Evolutionary conservation across 228 moss, liverwort and hornwort genomes (phyloP).

Genomic region (Sphagnum magellanicum): DNA sequence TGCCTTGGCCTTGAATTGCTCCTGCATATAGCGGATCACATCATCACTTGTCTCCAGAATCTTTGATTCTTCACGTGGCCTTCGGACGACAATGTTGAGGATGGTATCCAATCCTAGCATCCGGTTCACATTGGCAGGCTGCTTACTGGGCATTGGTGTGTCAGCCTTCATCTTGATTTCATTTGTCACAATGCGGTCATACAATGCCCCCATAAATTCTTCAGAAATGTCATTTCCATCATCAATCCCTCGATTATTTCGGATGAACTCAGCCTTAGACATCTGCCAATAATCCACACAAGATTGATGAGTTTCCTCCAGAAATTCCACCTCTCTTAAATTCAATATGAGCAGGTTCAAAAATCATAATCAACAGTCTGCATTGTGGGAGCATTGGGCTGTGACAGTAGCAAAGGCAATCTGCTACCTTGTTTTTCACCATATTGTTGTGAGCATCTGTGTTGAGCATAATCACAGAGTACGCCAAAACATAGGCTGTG

Average conservation of each 20-base stretch:
- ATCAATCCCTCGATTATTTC: slow-evolving; percentile 98
- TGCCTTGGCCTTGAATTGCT: slow-evolving; percentile 97
- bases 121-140: slow-evolving; percentile 80
- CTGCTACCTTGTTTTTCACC: slow-evolving; percentile 88
- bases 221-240: slow-evolving; percentile 95
- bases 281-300: slow-evolving; percentile 44
- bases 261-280: slow-evolving; percentile 97
- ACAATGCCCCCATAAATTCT: slow-evolving; percentile 84
- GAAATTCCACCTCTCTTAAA: too few species aligned
- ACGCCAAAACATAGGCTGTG: slow-evolving; percentile 94
- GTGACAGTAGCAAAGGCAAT: too few species aligned
- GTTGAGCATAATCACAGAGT: slow-evolving; percentile 96
- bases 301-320: neutral
- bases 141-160: slow-evolving; percentile 75
- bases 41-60: slow-evolving; percentile 98
- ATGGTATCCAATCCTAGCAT: slow-evolving; percentile 90
- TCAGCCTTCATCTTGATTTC: slow-evolving; percentile 99
- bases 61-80: slow-evolving; percentile 83
- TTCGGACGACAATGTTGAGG: slow-evolving; percentile 91
- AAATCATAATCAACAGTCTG: too few species aligned
- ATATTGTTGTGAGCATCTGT: slow-evolving; percentile 96
- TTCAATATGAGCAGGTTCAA: too few species aligned
- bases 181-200: slow-evolving; percentile 88
- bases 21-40: slow-evolving; percentile 99
- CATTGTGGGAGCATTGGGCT: too few species aligned